phyloP scores from a whole-genome alignment of 164 flowering plant genomes.

The Magnolia changhungtana region DNA sequence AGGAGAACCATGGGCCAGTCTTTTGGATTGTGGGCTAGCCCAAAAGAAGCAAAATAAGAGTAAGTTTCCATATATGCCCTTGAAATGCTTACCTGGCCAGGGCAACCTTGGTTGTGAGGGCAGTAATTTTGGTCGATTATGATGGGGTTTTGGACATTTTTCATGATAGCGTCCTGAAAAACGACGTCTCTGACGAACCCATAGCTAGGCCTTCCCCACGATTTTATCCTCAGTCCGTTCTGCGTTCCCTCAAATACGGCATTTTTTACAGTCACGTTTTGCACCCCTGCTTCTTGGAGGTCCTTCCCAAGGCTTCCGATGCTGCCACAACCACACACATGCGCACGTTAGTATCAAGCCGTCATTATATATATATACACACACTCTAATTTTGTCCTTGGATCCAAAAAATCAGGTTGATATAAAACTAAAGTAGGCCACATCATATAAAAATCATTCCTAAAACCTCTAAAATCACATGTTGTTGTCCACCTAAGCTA shows the following conservation, averaged over 20 bases:
- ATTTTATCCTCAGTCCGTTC: constrained; percentile 31
- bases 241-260: constrained; percentile 23
- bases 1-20: neutral
- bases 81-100: constrained; percentile 20
- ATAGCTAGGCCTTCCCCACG: constrained; percentile 34
- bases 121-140: constrained; percentile 35
- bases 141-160: constrained; percentile 26
- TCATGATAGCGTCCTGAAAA: constrained; percentile 24
- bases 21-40: neutral
- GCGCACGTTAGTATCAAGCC: neutral
- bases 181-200: constrained; percentile 29
- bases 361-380: too few species aligned
- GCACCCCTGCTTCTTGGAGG: constrained; percentile 26
- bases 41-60: too few species aligned
- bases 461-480: too few species aligned
- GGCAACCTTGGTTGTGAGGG: constrained; percentile 24
- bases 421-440: too few species aligned
- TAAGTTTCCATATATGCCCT: neutral
- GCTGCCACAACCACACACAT: constrained; percentile 11
- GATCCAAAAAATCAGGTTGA: too few species aligned
- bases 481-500: too few species aligned
- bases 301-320: constrained; percentile 30
- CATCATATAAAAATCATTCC: too few species aligned
- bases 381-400: too few species aligned
- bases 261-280: constrained; percentile 23